Conservation (phyloP, 176 grass and related monocot genomes). For the Raddia guianensis region DNA sequence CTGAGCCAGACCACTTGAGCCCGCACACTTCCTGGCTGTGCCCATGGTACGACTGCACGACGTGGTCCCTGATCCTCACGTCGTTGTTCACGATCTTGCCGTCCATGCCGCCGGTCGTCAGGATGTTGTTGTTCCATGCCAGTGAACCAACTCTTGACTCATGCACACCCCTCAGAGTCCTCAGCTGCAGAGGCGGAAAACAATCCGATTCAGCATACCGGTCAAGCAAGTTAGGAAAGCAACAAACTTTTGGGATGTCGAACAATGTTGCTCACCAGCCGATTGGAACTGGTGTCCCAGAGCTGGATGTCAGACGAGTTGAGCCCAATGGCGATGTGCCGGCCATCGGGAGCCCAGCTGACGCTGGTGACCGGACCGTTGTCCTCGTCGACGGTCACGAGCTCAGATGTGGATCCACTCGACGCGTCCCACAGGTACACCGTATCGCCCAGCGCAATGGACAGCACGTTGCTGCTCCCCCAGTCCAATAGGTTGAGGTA, state of each 20-base stretch:
- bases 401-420: constrained; percentile 60
- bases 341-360: constrained; percentile 72
- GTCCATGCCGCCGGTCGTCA: constrained; percentile 62
- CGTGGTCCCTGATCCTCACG: constrained; percentile 57
- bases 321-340: constrained; percentile 57
- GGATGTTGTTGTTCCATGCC: constrained; percentile 69
- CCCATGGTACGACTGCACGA: constrained; percentile 63
- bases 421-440: constrained; percentile 69
- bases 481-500: constrained; percentile 75
- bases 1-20: constrained; percentile 67
- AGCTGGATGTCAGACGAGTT: constrained; percentile 72
- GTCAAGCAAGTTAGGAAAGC: neutral
- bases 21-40: constrained; percentile 73
- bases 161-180: constrained; percentile 58
- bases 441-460: constrained; percentile 64
- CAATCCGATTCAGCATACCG: constrained; percentile 15
- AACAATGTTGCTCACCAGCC: constrained; percentile 41
- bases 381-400: constrained; percentile 65
- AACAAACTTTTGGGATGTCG: neutral
- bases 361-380: constrained; percentile 63
- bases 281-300: constrained; percentile 66
- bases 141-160: constrained; percentile 66
- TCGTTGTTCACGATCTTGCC: constrained; percentile 74
- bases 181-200: constrained; percentile 46
- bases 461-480: constrained; percentile 69